Base-by-base conservation (phyloP, 345 rosid species). In the Eucalyptus cloeziana region DNA sequence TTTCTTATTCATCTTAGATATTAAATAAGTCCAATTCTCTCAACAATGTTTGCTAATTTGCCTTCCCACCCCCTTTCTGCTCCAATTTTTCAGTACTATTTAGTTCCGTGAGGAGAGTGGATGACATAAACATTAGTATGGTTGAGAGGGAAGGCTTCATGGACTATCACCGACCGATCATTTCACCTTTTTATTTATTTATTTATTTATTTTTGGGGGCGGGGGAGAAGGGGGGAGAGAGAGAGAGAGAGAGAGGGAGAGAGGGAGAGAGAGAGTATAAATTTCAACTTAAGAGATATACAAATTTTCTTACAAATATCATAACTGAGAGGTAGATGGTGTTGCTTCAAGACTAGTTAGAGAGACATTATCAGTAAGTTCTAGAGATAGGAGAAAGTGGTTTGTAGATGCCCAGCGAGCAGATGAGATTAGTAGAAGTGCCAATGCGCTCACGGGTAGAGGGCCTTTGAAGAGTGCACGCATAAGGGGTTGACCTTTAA, bases 131-230 rank as follows among this genome's bases (percentile, higher is more conserved):
- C 14, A 21, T 37, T 76, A 37, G 13, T 21, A 10, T 37, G 83
- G 83, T 37, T 4, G 27, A 71, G 83, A 37, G 83, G 7, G 12
- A 71, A 71, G 45, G 45, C 83, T 37, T 71, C 45, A 21, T 69
- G 45, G 45, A 76, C 83, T 10, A 37, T 37, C 0, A 15, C 37
- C 3, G 1, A 64, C 19, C 21, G 0, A n/a, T 33, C 8, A n/a
- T 15, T 64, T 64, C 76, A 14, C 76, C 37, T 4, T 10, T 40
- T 71, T 52, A 14, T 3, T 9, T 33, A 56, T 56, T 24, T 56
- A 56, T 9, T 8, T 62, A 47, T 51, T 17, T 50, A 6, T 15
- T 69, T 16, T 60, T 0, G 43, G 44, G 44, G 80, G 81, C 4
- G 13, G 14, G 1, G 22, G 13, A 3, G 25, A 9, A 22, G 21